Percentiles rank a stretch among this genome's conserved stretches.
Conservation (phyloP, 2,329 filamentous ascomycete species). For the Aureobasidium sp. region DNA sequence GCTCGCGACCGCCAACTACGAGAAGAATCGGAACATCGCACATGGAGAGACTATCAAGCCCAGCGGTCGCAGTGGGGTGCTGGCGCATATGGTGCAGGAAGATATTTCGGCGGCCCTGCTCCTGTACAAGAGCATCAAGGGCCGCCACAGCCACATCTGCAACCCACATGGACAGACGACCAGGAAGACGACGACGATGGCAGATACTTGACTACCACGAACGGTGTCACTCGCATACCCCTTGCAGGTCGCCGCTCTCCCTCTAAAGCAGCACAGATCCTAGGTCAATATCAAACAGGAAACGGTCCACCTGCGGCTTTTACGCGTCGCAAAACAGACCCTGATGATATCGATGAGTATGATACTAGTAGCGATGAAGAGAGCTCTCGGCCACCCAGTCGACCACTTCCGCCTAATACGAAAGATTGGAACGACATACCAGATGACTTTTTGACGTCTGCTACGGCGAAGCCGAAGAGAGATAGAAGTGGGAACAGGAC, state of each 20-base stretch:
- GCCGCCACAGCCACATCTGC: not conserved
- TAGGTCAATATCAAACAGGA: constrained; percentile 36
- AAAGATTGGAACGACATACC: constrained; percentile 56
- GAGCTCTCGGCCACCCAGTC: constrained; percentile 29
- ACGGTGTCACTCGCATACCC: constrained; percentile 36
- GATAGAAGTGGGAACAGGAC: constrained; percentile 12
- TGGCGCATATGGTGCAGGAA: constrained; percentile 15
- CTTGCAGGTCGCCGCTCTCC: constrained; percentile 41
- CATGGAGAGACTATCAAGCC: constrained; percentile 18
- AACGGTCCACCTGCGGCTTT: constrained; percentile 13
- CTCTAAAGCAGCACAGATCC: constrained; percentile 46
- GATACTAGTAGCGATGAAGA: constrained; percentile 41
- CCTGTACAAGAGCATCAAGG: constrained; percentile 9
- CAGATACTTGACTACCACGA: constrained; percentile 39
- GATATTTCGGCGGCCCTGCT: constrained; percentile 9
- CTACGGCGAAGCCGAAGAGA: constrained; percentile 1
- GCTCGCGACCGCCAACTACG: constrained; percentile 52
- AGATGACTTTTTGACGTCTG: constrained; percentile 35
- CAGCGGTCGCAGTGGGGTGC: constrained; percentile 6
- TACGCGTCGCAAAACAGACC: constrained; percentile 33
- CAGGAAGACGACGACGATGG: constrained; percentile 30
- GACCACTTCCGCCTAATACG: constrained; percentile 27
- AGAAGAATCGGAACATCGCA: constrained; percentile 27
- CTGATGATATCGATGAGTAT: constrained; percentile 26
- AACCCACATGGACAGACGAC: constrained; percentile 8